Base-by-base conservation (phyloP, 1,284 basidiomycete genomes). In the Pisolithus thermaeus region DNA sequence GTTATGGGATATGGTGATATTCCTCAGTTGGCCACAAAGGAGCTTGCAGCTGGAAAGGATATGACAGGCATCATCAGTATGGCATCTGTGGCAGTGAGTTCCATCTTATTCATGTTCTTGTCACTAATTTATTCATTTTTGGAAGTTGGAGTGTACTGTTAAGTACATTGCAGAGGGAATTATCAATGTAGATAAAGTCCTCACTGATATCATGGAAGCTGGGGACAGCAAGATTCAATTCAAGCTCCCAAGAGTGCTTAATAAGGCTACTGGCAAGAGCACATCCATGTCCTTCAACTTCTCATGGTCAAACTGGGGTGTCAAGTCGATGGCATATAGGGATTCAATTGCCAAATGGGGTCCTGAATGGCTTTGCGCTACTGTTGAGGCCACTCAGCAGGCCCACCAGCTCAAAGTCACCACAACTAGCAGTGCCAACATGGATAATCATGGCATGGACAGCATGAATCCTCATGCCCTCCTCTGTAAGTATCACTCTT, bases 201-300 rank as follows among this genome's bases (percentile, higher is more conserved):
- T 59, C 22, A 43, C 53, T 40, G 45, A 50, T 9, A 58, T 56
- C 46, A 46, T 23, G 1, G 44, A 55, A 5, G 25, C 4, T 11
- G 51, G 50, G 28, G 50, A 51, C 14, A 40, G 49, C 5, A 59
- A 59, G 42, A 43, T 57, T 25, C 36, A 11, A 37, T 8, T 49
- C 38, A 59, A 16, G 2, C 32, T 59, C 23, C 52, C 39, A 1
- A 59, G 54, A 39, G 53, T 44, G 0, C 44, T 59, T 40, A 59
- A 59, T 40, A 53, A 54, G 35, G 52, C 14, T 0, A 56, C 54
- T 1, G 49, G 49, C 6, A 49, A 41, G 28, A 42, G 8, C 30
- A 39, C 11, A 42, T 49, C n/a, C 23, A 25, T 25, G 23, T 25
- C 23, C 23, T 25, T 25, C 23, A 25, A 25, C 5, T 25, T 25